phyloP scores from a whole-genome alignment of 2,329 filamentous ascomycete species.

The Pseudogymnoascus destructans region DNA sequence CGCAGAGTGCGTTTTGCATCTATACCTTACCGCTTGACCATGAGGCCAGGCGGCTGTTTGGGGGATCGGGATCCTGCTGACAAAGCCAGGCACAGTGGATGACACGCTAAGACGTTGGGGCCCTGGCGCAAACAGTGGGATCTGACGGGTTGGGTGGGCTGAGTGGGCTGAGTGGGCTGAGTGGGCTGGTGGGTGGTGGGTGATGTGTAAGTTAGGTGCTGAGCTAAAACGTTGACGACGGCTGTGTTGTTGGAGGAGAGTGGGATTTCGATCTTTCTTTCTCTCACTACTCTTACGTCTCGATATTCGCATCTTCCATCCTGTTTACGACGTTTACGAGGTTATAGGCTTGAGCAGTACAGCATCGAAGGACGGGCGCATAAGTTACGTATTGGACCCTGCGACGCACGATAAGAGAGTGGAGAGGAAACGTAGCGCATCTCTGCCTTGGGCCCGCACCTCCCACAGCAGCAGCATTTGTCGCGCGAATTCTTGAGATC shows the following conservation, averaged over 20 bases:
- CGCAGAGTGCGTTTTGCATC: too few relatives aligned
- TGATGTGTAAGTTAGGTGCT: background rate
- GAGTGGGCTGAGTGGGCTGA: too few relatives aligned
- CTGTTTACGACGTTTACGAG: too few relatives aligned
- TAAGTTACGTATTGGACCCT: too few relatives aligned
- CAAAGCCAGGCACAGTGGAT: background rate
- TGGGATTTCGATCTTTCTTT: background rate
- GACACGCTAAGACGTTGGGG: background rate
- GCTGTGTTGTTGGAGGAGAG: background rate
- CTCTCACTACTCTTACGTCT: background rate
- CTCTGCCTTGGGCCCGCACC: background rate
- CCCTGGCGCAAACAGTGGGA: background rate
- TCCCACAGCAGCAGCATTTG: background rate
- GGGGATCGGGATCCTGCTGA: background rate
- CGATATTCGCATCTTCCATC: background rate
- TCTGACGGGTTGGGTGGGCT: too few relatives aligned
- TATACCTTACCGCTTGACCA: too few relatives aligned
- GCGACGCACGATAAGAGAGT: background rate
- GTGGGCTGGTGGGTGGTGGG: background rate
- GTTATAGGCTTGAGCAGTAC: too few relatives aligned
- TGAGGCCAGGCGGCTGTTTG: too few relatives aligned
- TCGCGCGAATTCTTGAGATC: background rate
- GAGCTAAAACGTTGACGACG: background rate
- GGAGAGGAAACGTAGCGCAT: background rate
- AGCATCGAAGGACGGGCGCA: background rate